These are phyloP conservation scores for Fusarium haematococcum DNA, from an alignment of 2,329 filamentous ascomycete species.

Conservation along the genomic window DNA sequence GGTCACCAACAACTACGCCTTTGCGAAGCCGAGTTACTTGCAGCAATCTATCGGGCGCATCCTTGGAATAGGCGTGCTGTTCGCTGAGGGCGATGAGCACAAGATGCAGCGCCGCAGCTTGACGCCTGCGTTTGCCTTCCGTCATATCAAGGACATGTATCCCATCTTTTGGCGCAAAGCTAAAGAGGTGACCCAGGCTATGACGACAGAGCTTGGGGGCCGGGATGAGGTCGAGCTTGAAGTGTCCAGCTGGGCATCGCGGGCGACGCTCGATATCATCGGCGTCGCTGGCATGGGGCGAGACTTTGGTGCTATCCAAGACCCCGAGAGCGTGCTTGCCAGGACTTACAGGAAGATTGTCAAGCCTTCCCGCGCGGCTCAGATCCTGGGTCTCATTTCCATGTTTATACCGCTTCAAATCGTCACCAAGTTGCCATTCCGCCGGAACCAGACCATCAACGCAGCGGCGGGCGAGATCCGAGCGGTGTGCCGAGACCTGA, in stretches of 20 bases:
- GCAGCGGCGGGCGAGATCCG: conserved; percentile 71
- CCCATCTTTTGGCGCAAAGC: conserved; percentile 86
- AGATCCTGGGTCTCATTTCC: conserved; percentile 67
- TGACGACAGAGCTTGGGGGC: conserved; percentile 58
- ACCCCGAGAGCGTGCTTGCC: conserved; percentile 71
- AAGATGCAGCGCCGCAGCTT: conserved; percentile 83
- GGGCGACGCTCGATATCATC: conserved; percentile 81
- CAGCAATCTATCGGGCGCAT: conserved; percentile 69
- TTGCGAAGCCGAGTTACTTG: conserved; percentile 70
- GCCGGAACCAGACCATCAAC: conserved; percentile 75
- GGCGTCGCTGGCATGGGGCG: conserved; percentile 77
- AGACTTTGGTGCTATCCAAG: conserved; percentile 74
- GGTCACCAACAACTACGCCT: conserved; percentile 76
- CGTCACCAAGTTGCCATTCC: conserved; percentile 72
- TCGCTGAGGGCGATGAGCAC: conserved; percentile 93
- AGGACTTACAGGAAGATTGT: conserved; percentile 68
- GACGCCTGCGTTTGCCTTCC: conserved; percentile 85
- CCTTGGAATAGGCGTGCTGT: conserved; percentile 77
- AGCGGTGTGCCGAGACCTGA: conserved; percentile 73
- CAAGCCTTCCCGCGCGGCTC: conserved; percentile 62
- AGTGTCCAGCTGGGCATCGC: conserved; percentile 71
- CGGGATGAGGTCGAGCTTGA: conserved; percentile 62
- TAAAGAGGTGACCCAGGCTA: conserved; percentile 72
- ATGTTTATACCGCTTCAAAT: conserved; percentile 74
- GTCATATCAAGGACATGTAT: conserved; percentile 87